Conservation (phyloP, 2,329 filamentous ascomycete species). For the Colletotrichum neosansevieriae region DNA sequence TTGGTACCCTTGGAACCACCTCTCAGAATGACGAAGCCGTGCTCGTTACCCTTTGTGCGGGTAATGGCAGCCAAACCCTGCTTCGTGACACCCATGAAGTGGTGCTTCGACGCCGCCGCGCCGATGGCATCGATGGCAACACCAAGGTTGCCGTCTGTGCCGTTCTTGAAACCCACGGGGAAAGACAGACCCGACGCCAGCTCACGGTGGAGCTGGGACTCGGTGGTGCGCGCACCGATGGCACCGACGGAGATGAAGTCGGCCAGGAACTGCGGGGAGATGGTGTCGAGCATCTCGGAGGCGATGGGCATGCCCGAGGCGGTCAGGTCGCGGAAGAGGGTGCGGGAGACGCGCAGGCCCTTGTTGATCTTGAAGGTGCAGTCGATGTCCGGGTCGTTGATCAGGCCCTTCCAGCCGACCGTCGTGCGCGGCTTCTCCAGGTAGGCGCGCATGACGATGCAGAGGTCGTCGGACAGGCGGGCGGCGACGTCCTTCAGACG, state of each 20-base stretch:
- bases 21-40: constrained; percentile 96
- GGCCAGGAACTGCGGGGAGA: constrained; percentile 96
- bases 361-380: constrained; percentile 99
- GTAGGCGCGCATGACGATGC: constrained; percentile 98
- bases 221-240: constrained; percentile 95
- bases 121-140: constrained; percentile 98
- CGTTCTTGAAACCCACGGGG: constrained; percentile 99
- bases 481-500: constrained; percentile 82
- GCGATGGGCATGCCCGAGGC: constrained; percentile 91
- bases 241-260: constrained; percentile 96
- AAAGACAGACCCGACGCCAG: constrained; percentile 94
- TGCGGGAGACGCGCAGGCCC: constrained; percentile 89
- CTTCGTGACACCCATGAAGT: constrained; percentile 99
- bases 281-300: constrained; percentile 98
- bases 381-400: constrained; percentile 99
- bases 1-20: constrained; percentile 94
- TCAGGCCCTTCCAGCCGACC: constrained; percentile 98
- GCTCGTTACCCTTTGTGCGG: constrained; percentile 91
- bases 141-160: constrained; percentile 90
- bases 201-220: constrained; percentile 96
- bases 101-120: constrained; percentile 84
- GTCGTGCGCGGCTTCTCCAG: constrained; percentile 98
- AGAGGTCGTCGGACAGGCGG: constrained; percentile 84
- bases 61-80: constrained; percentile 96
- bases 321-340: constrained; percentile 94